These are phyloP conservation scores for Tremella yokohamensis DNA, from an alignment of 768 basidiomycete genomes.

Conservation along the genomic window DNA sequence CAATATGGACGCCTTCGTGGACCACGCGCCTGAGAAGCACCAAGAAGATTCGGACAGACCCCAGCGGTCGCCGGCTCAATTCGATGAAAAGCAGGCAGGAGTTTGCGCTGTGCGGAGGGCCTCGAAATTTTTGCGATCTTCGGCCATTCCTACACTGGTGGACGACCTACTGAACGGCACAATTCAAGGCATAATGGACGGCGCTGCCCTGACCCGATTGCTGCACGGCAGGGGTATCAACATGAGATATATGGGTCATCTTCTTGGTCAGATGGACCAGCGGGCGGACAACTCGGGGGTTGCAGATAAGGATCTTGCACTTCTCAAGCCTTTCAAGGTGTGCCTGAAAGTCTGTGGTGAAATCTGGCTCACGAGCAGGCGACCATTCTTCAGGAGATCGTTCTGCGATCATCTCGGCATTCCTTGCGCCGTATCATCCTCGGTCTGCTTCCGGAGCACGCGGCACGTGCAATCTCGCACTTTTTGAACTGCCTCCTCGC, in stretches of 20 bases:
- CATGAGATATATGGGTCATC: conserved; percentile 54
- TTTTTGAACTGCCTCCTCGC: conserved; percentile 55
- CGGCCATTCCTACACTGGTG: conserved; percentile 50
- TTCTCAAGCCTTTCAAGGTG: conserved; percentile 45
- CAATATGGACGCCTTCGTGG: conserved; percentile 55
- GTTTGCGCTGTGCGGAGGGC: conserved; percentile 55
- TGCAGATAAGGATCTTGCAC: conserved; percentile 14
- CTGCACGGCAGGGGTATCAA: conserved; percentile 55
- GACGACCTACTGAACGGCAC: conserved; percentile 48
- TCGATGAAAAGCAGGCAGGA: conserved; percentile 50
- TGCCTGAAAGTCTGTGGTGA: not conserved
- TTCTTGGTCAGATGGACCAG: conserved; percentile 45
- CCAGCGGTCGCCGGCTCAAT: conserved; percentile 29
- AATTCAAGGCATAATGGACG: conserved; percentile 50
- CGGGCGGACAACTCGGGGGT: conserved; percentile 31
- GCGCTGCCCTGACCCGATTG: conserved; percentile 47
- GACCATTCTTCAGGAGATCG: conserved; percentile 53
- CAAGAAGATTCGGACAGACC: conserved; percentile 14
- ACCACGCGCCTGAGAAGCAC: conserved; percentile 36
- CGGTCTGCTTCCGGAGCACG: conserved; percentile 47
- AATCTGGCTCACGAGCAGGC: conserved; percentile 11
- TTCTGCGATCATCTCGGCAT: conserved; percentile 54
- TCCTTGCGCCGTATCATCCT: conserved; percentile 49
- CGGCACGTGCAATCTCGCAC: conserved; percentile 51
- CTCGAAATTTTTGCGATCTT: conserved; percentile 50